Conservation (phyloP, 2,329 filamentous ascomycete genomes). For the Drechslerella coelobrocha region DNA sequence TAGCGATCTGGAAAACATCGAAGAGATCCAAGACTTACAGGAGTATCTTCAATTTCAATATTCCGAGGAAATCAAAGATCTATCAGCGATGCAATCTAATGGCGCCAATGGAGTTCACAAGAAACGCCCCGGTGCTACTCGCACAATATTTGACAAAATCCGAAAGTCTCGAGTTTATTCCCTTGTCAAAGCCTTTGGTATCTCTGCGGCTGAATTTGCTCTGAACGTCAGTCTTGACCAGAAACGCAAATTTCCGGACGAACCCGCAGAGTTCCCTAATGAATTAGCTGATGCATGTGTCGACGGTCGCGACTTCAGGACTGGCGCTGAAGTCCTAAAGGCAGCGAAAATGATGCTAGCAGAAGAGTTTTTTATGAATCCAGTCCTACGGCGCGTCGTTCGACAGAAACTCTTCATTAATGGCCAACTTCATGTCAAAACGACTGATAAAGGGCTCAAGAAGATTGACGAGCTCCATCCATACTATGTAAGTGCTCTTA, state of each 20-base stretch:
- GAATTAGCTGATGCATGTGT: conserved; percentile 83
- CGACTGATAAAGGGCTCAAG: conserved; percentile 91
- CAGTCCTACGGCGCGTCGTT: conserved; percentile 86
- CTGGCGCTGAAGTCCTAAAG: conserved; percentile 74
- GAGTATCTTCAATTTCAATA: conserved; percentile 98
- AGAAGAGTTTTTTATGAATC: conserved; percentile 86
- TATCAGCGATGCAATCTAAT: conserved; percentile 66
- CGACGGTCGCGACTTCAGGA: conserved; percentile 74
- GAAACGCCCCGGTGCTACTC: conserved; percentile 79
- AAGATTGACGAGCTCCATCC: conserved; percentile 94
- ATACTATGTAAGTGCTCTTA: conserved; percentile 68
- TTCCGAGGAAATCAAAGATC: conserved; percentile 79
- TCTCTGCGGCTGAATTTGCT: conserved; percentile 85
- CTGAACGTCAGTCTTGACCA: conserved; percentile 82
- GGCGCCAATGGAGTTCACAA: conserved; percentile 68
- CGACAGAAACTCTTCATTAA: conserved; percentile 81
- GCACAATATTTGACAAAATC: conserved; percentile 81
- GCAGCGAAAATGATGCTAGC: conserved; percentile 87
- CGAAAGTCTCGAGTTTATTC: conserved; percentile 79
- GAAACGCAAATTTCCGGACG: conserved; percentile 81
- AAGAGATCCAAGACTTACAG: conserved; percentile 94
- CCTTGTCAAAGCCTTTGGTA: conserved; percentile 87
- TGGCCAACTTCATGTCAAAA: conserved; percentile 82
- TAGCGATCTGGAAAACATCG: conserved; percentile 80
- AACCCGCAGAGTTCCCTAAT: conserved; percentile 78